Evolutionary conservation across 768 basidiomycete species (phyloP), one percentile per base, ranked within the genome.

Genomic region (Termitomyces sp.): DNA sequence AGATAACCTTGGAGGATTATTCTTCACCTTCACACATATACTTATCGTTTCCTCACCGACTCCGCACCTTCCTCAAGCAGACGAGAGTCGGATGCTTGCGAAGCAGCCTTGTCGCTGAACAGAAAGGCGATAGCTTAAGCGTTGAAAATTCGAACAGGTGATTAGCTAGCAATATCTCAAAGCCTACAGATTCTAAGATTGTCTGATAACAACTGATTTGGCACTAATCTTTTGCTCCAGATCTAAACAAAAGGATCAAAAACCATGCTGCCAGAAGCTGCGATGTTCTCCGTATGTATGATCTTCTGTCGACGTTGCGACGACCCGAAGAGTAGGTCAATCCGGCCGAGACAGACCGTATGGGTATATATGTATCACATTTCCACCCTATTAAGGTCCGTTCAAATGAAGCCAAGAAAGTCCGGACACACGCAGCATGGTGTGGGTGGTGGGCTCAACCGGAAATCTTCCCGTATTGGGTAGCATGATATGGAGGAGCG

Each of bases 381-480:
- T 40, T 31, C 53, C 14, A 54, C 12, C 10, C 25, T 1, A 25
- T 32, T 17, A 11, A 32, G 29, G 42, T 17, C 31, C 42, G n/a
- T 32, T 32, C 15, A 5, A 42, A 34, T 56, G n/a, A 45, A 34
- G 20, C n/a, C n/a, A 55, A 25, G 42, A 31, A 52, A 43, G 12
- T 17, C 34, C 25, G 14, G 20, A 47, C 56, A 57, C 56, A 10
- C 48, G 56, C 10, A 37, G 12, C 17, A 50, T 53, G 37, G 38
- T 34, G 17, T 49, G 45, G 45, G 58, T 42, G 10, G 36, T 52
- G 54, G 54, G 45, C 37, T 37, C 34, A 12, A 50, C 51, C 34
- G 58, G 50, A 31, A 63, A 36, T 43, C 64, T 50, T 59, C 64
- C 66, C 53, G 48, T 50, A 46, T 9, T 56, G 43, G 50, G 12